Evolutionary conservation across 768 basidiomycete genomes (phyloP), one percentile per base, ranked within the genome.

Genomic region (Leccinum arenicola): DNA sequence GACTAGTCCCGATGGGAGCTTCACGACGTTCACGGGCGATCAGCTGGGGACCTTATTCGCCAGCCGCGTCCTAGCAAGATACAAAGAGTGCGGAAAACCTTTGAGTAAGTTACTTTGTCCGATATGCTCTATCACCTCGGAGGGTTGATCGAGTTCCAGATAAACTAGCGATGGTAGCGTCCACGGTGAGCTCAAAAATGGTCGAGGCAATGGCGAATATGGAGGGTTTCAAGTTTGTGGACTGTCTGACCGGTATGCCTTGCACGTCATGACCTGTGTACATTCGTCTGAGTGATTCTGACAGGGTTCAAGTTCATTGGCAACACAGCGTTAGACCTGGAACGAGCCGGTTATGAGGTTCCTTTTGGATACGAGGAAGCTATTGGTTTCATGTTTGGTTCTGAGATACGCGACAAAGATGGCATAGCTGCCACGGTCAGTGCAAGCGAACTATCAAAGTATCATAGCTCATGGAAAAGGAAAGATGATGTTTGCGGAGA

Each of bases 161-260:
- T 5, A 86, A 85, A 64, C 75, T 94, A 6, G 91, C 88, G 3
- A 90, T 95, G 84, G 86, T 94, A 6, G 91, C 90, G 5, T 93
- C 93, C 1, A 91, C 91, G 5, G 93, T 95, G 15, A 94, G 91
- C 68, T 93, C 91, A 14, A 94, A 91, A 74, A 92, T 95, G 92
- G 74, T 95, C 7, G 85, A 87, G 66, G 76, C 82, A 2, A 90
- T 95, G 77, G 92, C 93, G 0, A 67, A 74, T 33, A 68, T 68
- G 5, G 93, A 95, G 67, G 91, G 91, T 1, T 94, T 95, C 77
- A 84, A 80, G 65, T 95, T 93, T 68, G 81, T 82, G 8, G 92
- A 95, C 69, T 95, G 91, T 66, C 73, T 95, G 47, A 95, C 93
- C 35, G 93, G 91, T 88, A 52, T 35, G 56, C 23, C 54, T 35